Base-by-base conservation (phyloP, 495 filamentous ascomycete species). In the Bombardia bombarda region DNA sequence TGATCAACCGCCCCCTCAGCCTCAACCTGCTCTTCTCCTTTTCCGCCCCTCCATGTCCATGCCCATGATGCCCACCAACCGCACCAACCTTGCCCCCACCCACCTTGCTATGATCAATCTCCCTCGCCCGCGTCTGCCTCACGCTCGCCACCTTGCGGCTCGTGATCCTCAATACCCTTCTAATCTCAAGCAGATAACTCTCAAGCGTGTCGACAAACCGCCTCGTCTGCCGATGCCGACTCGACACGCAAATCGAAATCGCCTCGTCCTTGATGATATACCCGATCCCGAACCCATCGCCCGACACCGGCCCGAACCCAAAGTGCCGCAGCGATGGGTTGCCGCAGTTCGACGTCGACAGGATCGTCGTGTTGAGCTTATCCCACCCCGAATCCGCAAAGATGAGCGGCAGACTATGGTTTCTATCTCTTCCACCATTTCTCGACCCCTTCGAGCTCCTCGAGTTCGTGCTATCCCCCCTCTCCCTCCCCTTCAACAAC, bases 211-310 rank as follows among this genome's bases (percentile, higher is more conserved):
- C 86, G 47, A 97, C 80, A 51, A 90, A 87, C 4, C 92, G 81
- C 47, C 80, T 80, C 0, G 92, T 98, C 65, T 98, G 92, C 8
- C 92, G 69, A 57, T 98, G 92, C 58, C 95, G 95, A 36, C 82
- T 88, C 9, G 79, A 82, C 0, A 90, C 89, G 60, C 92, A 96
- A 59, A 98, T 93, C 24, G 80, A 86, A 52, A 98, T 83, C 37
- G 76, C 73, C 28, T 95, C 90, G 55, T 95, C 90, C 63, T 98
- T 98, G 77, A 98, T 96, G 53, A 98, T 97, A 64, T 98, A 98
- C 10, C 92, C 92, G 42, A 98, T 94, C 10, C 93, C 92, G 60
- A 97, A 97, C 0, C 92, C 92, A 41, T 97, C 93, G 21, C 83
- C 90, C 3, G 84, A 90, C 0, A 89, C 93, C 3, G 92, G 92